A percentile compares a stretch with the other conserved stretches of the same genome.
These are phyloP conservation scores for Aphanomyces euteiches DNA, from an alignment of 352 stramenopile species.

Conservation along the genomic window DNA sequence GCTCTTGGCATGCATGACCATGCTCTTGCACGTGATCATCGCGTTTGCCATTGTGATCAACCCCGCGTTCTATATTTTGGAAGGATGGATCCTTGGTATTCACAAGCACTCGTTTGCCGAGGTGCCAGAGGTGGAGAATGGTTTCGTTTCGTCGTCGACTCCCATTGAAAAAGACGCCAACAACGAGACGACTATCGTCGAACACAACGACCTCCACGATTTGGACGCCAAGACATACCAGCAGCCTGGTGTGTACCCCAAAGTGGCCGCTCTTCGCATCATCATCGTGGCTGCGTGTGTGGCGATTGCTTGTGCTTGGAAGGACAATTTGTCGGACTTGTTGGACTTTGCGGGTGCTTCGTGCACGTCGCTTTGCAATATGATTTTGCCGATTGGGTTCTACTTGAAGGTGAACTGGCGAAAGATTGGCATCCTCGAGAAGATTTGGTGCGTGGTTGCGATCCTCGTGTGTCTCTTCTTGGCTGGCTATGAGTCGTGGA, in stretches of 20 bases:
- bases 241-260: constrained; percentile 16
- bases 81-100: constrained; percentile 16
- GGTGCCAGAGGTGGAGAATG: background rate
- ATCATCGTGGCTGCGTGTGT: background rate
- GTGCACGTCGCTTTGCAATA: background rate
- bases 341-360: constrained; percentile 24
- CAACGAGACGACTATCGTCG: background rate
- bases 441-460: constrained; percentile 11
- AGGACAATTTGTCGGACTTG: constrained; percentile 24
- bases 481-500: background rate
- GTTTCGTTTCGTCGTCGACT: background rate
- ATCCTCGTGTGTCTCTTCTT: constrained; percentile 12
- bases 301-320: constrained; percentile 16
- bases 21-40: constrained; percentile 34
- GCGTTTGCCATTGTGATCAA: constrained; percentile 26
- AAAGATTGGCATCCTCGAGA: background rate
- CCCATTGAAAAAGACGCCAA: background rate
- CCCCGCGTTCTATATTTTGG: constrained; percentile 12
- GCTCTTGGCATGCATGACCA: constrained; percentile 28
- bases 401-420: constrained; percentile 23
- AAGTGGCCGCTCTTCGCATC: constrained; percentile 6
- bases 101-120: background rate
- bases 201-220: constrained; percentile 8
- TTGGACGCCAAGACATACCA: constrained; percentile 12
- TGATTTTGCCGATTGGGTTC: constrained; percentile 26